A percentile compares a stretch with the other conserved stretches of the same genome.
Evolutionary conservation across 306 rosid species (phyloP).

Genomic region (Gynostemma pentaphyllum): DNA sequence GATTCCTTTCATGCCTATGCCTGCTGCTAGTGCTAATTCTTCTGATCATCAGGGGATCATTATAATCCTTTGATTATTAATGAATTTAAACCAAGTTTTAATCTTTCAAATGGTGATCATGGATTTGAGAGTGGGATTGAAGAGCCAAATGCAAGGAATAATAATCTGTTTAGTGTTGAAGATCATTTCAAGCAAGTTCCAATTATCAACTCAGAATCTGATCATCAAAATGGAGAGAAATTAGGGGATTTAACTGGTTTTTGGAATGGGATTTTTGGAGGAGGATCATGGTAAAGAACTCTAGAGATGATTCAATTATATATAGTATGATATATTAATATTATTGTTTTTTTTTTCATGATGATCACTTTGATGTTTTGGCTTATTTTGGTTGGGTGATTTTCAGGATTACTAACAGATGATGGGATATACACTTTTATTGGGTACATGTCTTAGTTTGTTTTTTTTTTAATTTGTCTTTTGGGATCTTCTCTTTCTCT

Average conservation of each 20-base stretch:
- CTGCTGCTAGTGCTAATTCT: neutral
- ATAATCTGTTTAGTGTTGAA: neutral
- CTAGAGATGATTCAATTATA: too few relatives aligned
- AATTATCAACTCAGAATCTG: neutral
- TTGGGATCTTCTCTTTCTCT: neutral
- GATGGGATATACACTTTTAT: neutral
- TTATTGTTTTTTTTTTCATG: too few relatives aligned
- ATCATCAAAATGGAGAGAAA: constrained; percentile 12
- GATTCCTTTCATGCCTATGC: constrained; percentile 15
- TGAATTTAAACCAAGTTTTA: neutral
- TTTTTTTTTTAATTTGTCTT: neutral
- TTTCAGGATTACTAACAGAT: neutral
- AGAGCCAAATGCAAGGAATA: neutral
- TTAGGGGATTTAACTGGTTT: constrained; percentile 5
- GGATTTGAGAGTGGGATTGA: constrained; percentile 1
- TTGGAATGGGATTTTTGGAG: constrained; percentile 17
- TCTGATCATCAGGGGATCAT: neutral
- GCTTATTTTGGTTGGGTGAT: too few relatives aligned
- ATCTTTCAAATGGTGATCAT: neutral
- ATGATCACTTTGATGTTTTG: too few relatives aligned
- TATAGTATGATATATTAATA: too few relatives aligned
- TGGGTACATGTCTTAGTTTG: neutral
- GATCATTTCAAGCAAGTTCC: constrained; percentile 14
- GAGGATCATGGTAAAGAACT: constrained; percentile 8
- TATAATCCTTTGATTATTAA: neutral